phyloP scores from a whole-genome alignment of 31 red algal species.

The Odonthalia washingtoniensis region DNA sequence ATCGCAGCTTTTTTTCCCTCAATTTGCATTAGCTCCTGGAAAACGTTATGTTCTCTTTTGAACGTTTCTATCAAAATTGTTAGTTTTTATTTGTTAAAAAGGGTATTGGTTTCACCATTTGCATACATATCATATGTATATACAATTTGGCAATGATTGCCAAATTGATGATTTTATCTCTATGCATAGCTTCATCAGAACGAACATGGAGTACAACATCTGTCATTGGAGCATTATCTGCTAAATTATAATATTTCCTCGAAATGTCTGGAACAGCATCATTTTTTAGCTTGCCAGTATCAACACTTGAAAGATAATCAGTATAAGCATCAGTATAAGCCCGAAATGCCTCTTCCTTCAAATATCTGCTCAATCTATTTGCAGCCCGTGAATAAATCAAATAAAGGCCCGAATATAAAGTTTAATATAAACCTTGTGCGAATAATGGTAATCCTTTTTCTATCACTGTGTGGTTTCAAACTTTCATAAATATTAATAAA shows the following conservation, averaged over 20 bases:
- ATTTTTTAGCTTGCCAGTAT: slow-evolving; percentile 84
- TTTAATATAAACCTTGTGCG: slow-evolving; percentile 87
- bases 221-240: slow-evolving; percentile 73
- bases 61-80: too few relatives aligned
- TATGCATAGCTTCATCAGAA: slow-evolving; percentile 88
- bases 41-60: too few relatives aligned
- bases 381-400: slow-evolving; percentile 63
- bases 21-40: too few relatives aligned
- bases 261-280: slow-evolving; percentile 89
- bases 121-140: slow-evolving; percentile 39
- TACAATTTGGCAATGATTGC: slow-evolving; percentile 52
- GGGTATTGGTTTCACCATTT: background rate
- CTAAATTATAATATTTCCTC: slow-evolving; percentile 86
- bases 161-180: slow-evolving; percentile 75
- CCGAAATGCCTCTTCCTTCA: slow-evolving; percentile 92
- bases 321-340: slow-evolving; percentile 98
- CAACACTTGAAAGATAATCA: slow-evolving; percentile 85
- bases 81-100: too few relatives aligned
- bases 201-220: slow-evolving; percentile 95
- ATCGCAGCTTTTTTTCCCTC: too few relatives aligned
- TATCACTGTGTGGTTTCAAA: slow-evolving; percentile 73
- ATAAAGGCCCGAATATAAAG: slow-evolving; percentile 86
- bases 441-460: slow-evolving; percentile 83
- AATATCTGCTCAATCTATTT: slow-evolving; percentile 92
- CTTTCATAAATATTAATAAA: slow-evolving; percentile 88